phyloP scores from a whole-genome alignment of 768 basidiomycete genomes.

The Suillus plorans region DNA sequence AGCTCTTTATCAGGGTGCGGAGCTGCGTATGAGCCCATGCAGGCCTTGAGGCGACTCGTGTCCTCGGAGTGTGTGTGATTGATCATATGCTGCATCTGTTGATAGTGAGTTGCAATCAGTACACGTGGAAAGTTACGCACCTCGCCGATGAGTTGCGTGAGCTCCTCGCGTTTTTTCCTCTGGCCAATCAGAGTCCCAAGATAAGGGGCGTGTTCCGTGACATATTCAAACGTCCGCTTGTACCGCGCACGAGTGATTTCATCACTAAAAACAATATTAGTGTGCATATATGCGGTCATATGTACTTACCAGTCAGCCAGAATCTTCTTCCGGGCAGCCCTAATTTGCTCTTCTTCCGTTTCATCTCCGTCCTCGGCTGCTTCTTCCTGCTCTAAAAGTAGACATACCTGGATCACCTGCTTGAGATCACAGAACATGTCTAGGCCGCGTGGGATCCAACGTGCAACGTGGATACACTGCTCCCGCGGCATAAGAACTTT shows the following conservation, averaged over 20 bases:
- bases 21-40: background rate
- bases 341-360: background rate
- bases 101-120: background rate
- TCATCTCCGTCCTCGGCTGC: background rate
- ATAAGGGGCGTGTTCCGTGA: background rate
- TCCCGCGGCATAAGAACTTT: background rate
- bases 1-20: background rate
- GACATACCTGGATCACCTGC: constrained; percentile 1
- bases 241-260: background rate
- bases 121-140: background rate
- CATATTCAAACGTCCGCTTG: background rate
- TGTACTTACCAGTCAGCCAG: background rate
- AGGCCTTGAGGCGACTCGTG: background rate
- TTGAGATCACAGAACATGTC: constrained; percentile 11
- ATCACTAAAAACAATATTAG: background rate
- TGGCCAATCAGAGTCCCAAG: background rate
- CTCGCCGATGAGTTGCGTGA: background rate
- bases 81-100: constrained; percentile 6
- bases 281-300: background rate
- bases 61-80: background rate
- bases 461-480: constrained; percentile 8
- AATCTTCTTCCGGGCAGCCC: background rate
- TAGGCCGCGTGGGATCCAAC: constrained; percentile 6
- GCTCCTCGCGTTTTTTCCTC: constrained; percentile 2
- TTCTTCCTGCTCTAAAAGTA: constrained; percentile 7